Conservation (phyloP, 2,329 filamentous ascomycete species). For the Verticillium albo-atrum region DNA sequence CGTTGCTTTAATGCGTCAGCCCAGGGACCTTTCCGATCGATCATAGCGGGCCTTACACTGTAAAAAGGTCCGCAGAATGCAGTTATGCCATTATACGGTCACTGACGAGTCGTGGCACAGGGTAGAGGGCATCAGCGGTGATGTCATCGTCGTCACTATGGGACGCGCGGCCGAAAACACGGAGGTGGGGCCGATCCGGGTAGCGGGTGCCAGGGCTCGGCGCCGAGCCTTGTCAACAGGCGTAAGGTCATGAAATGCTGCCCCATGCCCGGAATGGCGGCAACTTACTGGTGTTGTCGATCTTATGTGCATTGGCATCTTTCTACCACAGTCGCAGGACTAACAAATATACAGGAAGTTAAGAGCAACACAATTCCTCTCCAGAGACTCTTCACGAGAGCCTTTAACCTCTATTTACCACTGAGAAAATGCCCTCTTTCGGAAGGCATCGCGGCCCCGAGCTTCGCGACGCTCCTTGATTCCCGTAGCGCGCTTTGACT, state of each 20-base stretch:
- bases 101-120: background rate
- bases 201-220: background rate
- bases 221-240: background rate
- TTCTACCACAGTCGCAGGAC: background rate
- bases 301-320: too few relatives aligned
- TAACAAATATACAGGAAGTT: background rate
- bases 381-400: too few relatives aligned
- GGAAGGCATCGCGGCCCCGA: background rate
- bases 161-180: background rate
- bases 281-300: too few relatives aligned
- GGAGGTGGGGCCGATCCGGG: background rate
- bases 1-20: background rate
- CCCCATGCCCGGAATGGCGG: too few relatives aligned
- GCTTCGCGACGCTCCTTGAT: background rate
- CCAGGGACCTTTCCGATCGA: background rate
- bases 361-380: background rate
- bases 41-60: background rate
- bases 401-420: too few relatives aligned
- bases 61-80: background rate
- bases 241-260: background rate
- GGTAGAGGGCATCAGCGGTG: background rate
- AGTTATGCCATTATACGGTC: background rate
- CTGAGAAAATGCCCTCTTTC: background rate
- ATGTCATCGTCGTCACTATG: background rate
- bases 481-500: background rate